Percentiles rank a stretch among this genome's conserved stretches.
phyloP scores from a whole-genome alignment of 768 basidiomycete species.

The Trametes villosa region DNA sequence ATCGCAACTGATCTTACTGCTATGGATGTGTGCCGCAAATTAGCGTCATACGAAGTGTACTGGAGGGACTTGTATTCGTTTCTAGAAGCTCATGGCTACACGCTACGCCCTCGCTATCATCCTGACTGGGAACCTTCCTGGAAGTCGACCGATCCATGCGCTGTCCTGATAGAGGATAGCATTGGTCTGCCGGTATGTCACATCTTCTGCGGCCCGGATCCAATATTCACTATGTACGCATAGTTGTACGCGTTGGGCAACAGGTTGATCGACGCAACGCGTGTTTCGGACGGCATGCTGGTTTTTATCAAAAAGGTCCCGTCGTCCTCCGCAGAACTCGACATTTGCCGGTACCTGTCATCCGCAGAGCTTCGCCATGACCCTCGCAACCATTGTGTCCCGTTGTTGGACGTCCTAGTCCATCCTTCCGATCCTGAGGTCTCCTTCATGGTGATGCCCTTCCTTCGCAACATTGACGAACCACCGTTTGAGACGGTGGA shows the following conservation, averaged over 20 bases:
- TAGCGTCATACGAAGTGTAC: slow-evolving; percentile 1
- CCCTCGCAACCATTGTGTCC: slow-evolving; percentile 28
- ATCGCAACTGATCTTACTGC: no score
- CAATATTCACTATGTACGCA: neutral
- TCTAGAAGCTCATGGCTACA: neutral
- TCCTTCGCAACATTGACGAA: slow-evolving; percentile 20
- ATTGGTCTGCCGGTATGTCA: neutral
- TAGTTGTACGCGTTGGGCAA: neutral
- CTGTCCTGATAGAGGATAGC: neutral
- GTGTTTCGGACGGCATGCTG: slow-evolving; percentile 18
- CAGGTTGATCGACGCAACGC: slow-evolving; percentile 22
- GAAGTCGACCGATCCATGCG: neutral
- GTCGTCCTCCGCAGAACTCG: slow-evolving; percentile 5
- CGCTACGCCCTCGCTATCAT: slow-evolving; percentile 3
- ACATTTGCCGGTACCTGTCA: slow-evolving; percentile 18
- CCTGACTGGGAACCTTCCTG: slow-evolving; percentile 1
- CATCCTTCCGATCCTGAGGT: neutral
- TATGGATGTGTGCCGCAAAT: no score
- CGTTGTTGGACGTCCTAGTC: neutral
- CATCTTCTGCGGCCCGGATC: neutral
- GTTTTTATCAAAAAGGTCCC: slow-evolving; percentile 28
- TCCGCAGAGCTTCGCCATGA: slow-evolving; percentile 11
- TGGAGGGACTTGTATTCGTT: slow-evolving; percentile 1
- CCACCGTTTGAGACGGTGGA: slow-evolving; percentile 24
- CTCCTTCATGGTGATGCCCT: slow-evolving; percentile 29